phyloP scores from a whole-genome alignment of 2,329 filamentous ascomycete species.

The Ophiostoma triangulosporum region DNA sequence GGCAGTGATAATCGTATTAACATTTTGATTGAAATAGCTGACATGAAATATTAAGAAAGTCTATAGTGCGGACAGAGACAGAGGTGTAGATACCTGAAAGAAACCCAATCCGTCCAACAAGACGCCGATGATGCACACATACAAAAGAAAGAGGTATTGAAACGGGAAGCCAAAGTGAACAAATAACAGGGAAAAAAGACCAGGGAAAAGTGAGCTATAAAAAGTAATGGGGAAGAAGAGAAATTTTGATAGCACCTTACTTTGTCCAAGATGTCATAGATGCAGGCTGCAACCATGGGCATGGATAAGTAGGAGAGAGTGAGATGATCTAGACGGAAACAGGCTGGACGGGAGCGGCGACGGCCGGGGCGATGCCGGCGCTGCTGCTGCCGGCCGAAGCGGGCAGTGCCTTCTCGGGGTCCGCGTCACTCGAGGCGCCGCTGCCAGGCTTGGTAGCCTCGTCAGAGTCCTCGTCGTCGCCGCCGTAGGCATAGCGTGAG shows the following conservation, averaged over 20 bases:
- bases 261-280: no score
- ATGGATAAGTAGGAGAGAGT: background rate
- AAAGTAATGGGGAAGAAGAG: background rate
- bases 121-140: background rate
- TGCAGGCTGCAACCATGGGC: background rate
- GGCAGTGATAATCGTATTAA: no score
- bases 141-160: background rate
- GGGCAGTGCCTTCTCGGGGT: slow-evolving; percentile 6
- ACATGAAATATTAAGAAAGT: background rate
- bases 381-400: background rate
- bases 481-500: slow-evolving; percentile 62
- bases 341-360: background rate
- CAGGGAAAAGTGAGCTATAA: background rate
- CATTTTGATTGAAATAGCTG: background rate
- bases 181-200: background rate
- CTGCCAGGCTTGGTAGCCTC: slow-evolving; percentile 11
- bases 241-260: no score
- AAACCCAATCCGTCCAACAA: background rate
- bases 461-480: slow-evolving; percentile 34
- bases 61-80: background rate
- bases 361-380: background rate
- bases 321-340: background rate
- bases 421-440: background rate
- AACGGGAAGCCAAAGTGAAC: background rate
- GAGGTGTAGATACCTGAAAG: background rate